Evolutionary conservation across 2,329 filamentous ascomycete genomes (phyloP), one percentile per base, ranked within the genome.

Genomic region (Elsinoe perseae): DNA sequence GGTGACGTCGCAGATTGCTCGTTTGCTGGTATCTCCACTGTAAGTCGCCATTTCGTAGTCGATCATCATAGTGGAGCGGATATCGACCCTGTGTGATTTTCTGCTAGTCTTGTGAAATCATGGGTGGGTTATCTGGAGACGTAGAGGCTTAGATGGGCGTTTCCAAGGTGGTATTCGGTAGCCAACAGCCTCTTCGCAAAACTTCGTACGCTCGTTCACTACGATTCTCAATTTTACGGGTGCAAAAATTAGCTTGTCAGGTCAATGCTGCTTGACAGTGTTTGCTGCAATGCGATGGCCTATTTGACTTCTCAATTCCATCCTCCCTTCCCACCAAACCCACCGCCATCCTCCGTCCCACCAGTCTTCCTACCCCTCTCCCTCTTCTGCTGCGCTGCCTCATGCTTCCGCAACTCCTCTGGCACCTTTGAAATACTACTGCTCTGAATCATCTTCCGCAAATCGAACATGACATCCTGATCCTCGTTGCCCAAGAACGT

Each of bases 401-500:
- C 89, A 68, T 96, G 91, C 63, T 91, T 85, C 66, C 87, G 79
- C 63, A 97, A 72, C 71, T 97, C 93, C 62, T 98, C 93, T 0
- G 93, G 91, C 23, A 98, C 87, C 67, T 88, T 86, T 2, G 86
- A 91, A 20, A 96, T 89, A 9, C 82, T 79, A 60, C 87, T 93
- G 80, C 97, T 97, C 66, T 81, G 85, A 28, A 98, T 81, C 82
- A 98, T 97, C 76, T 96, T 89, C 73, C 89, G 92, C 61, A 98
- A 76, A 68, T 98, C 93, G 64, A 78, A 96, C 79, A 97, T 77
- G 21, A 92, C 85, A 69, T 96, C 93, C 1, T 80, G 69, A 73
- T 98, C 93, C 73, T 97, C 93, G 64, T 82, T 86, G 58, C 90
- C 92, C 66, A 97, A 72, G 77, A 98, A 98, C 0, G 93, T 98